A percentile compares a stretch with the other conserved stretches of the same genome.
phyloP scores from a whole-genome alignment of 73 alveolate genomes.

The Breviolum minutum region DNA sequence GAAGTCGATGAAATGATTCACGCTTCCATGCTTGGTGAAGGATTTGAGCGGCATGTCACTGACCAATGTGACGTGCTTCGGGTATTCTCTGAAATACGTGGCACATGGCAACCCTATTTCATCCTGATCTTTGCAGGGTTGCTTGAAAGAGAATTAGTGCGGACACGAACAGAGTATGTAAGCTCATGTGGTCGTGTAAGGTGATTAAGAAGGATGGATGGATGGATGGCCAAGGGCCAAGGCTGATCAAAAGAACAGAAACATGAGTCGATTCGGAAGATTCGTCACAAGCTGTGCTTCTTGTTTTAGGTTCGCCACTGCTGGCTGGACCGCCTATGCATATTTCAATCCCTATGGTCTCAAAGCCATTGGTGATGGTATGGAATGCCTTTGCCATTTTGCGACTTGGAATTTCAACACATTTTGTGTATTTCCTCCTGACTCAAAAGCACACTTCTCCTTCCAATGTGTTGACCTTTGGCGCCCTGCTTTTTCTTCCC shows the following conservation, averaged over 20 bases:
- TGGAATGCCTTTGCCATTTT: conserved; percentile 38
- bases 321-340: conserved; percentile 15
- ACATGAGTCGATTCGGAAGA: too few species aligned
- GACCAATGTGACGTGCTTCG: background rate
- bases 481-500: background rate
- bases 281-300: too few species aligned
- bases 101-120: conserved; percentile 20
- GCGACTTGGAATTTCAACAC: background rate
- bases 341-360: conserved; percentile 20
- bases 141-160: background rate
- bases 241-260: too few species aligned
- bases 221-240: too few species aligned
- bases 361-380: background rate
- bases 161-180: too few species aligned
- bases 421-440: too few species aligned
- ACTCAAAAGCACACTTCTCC: too few species aligned
- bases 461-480: too few species aligned
- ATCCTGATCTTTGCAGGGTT: background rate
- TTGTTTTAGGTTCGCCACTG: background rate
- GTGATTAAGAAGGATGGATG: too few species aligned
- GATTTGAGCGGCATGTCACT: conserved; percentile 31
- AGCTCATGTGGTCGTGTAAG: too few species aligned
- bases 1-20: conserved; percentile 68
- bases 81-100: background rate
- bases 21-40: conserved; percentile 28